Conservation (phyloP, 2,329 filamentous ascomycete genomes). For the Teratosphaeria viscida region DNA sequence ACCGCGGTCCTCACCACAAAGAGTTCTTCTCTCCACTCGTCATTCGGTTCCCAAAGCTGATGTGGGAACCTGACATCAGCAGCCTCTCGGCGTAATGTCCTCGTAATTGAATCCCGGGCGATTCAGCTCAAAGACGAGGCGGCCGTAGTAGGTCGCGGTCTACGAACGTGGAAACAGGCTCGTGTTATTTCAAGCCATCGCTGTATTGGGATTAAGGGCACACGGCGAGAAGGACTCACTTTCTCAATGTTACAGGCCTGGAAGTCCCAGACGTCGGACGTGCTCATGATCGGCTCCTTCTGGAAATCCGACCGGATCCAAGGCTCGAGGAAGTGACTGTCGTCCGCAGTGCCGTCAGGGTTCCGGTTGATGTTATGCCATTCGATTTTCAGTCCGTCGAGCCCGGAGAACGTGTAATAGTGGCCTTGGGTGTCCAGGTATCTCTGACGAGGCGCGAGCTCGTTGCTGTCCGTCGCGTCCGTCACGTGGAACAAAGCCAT, state of each 20-base stretch:
- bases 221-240: not conserved
- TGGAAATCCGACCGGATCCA: not conserved
- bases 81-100: not conserved
- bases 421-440: not conserved
- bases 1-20: too few species aligned
- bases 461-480: not conserved
- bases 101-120: not conserved
- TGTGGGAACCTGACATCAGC: not conserved
- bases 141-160: not conserved
- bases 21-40: too few species aligned
- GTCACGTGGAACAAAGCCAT: not conserved
- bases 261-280: not conserved
- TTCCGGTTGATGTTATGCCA: not conserved
- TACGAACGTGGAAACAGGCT: not conserved
- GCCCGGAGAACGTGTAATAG: not conserved
- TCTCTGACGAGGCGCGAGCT: not conserved
- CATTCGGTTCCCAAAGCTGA: too few species aligned
- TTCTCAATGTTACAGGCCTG: not conserved
- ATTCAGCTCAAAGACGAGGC: not conserved
- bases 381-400: not conserved
- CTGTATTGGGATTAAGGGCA: not conserved
- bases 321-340: not conserved
- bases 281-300: not conserved
- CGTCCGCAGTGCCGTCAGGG: not conserved
- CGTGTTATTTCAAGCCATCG: too few species aligned